A percentile compares a stretch with the other conserved stretches of the same genome.
Conservation (phyloP, 1,284 basidiomycete species). For the Kwoniella shivajii region DNA sequence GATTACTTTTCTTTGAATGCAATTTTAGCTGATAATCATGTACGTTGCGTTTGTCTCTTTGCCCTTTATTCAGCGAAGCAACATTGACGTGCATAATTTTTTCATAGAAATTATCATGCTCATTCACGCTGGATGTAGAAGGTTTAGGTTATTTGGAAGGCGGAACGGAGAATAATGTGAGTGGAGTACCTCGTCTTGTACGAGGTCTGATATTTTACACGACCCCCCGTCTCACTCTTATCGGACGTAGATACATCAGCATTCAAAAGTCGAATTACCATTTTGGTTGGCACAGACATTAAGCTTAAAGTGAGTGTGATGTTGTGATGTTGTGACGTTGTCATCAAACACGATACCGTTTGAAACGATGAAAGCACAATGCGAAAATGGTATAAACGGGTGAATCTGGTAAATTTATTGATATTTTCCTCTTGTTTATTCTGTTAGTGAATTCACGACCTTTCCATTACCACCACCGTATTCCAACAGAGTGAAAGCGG, state of each 20-base stretch:
- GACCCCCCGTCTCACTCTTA: no score
- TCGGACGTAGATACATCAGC: constrained; percentile 64
- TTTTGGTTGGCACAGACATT: constrained; percentile 84
- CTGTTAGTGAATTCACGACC: constrained; percentile 80
- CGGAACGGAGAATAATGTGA: constrained; percentile 74
- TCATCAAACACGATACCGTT: no score
- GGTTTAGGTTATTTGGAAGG: constrained; percentile 85
- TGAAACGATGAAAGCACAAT: no score
- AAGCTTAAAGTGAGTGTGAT: constrained; percentile 67
- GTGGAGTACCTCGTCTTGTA: constrained; percentile 29
- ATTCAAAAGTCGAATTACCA: constrained; percentile 74
- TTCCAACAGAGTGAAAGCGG: constrained; percentile 72
- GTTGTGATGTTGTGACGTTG: neutral
- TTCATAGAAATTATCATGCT: constrained; percentile 80
- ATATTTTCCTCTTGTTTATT: no score
- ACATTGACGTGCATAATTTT: neutral
- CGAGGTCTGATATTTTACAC: neutral
- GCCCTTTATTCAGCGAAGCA: neutral
- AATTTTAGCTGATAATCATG: constrained; percentile 87
- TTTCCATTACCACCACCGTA: constrained; percentile 79
- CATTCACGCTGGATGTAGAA: constrained; percentile 80
- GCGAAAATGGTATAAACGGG: no score
- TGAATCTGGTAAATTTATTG: no score
- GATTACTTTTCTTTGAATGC: constrained; percentile 86
- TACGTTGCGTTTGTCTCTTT: constrained; percentile 39